A percentile compares a stretch with the other conserved stretches of the same genome.
phyloP scores from a whole-genome alignment of 1,284 basidiomycete genomes.

The Microbotryum lychnidis-dioicae region DNA sequence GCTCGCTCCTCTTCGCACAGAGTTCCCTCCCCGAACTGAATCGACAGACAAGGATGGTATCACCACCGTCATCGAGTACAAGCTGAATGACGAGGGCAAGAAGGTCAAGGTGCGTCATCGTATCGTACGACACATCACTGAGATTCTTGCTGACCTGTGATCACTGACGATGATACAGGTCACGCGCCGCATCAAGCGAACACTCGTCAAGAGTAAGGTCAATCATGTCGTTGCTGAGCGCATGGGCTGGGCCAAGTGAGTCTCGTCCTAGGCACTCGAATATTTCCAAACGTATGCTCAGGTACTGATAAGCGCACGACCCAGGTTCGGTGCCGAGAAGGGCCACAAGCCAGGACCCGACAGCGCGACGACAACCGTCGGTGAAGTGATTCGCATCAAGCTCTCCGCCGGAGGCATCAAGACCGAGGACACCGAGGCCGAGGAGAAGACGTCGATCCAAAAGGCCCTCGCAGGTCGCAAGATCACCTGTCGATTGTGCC shows the following conservation, averaged over 20 bases:
- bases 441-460: conserved; percentile 64
- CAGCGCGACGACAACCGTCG: conserved; percentile 89
- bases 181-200: conserved; percentile 77
- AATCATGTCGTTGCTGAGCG: conserved; percentile 89
- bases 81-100: conserved; percentile 83
- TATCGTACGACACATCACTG: neutral
- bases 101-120: conserved; percentile 69
- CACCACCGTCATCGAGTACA: conserved; percentile 74
- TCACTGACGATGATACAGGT: conserved; percentile 48
- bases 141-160: neutral
- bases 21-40: conserved; percentile 43
- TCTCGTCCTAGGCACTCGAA: neutral
- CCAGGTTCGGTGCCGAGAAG: conserved; percentile 76
- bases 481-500: conserved; percentile 87
- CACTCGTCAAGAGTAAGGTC: conserved; percentile 83
- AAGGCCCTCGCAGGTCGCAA: conserved; percentile 63
- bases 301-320: neutral
- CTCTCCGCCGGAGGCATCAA: conserved; percentile 70
- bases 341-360: conserved; percentile 83
- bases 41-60: conserved; percentile 85
- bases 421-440: conserved; percentile 57
- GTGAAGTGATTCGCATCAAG: conserved; percentile 80
- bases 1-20: conserved; percentile 2
- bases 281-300: too few species aligned
- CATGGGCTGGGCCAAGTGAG: conserved; percentile 75